phyloP scores from a whole-genome alignment of 2,329 filamentous ascomycete genomes.

The Fusarium sp. region DNA sequence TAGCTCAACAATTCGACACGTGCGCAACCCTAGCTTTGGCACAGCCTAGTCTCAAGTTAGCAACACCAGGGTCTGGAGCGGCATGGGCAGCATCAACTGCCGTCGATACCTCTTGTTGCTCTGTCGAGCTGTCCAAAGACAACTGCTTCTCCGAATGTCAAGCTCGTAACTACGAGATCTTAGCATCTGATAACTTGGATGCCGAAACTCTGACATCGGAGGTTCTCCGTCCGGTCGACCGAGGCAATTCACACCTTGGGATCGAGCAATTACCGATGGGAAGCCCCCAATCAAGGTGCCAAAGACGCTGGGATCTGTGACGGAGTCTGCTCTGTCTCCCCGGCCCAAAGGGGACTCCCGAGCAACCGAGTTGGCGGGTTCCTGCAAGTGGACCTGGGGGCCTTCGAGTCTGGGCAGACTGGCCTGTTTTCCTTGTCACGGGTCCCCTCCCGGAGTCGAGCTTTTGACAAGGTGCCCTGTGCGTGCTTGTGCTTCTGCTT shows the following conservation, averaged over 20 bases:
- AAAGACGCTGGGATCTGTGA: slow-evolving; percentile 9
- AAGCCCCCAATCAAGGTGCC: slow-evolving; percentile 9
- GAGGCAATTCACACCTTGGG: slow-evolving; percentile 30
- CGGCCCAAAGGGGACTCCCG: slow-evolving; percentile 38
- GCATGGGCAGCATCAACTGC: neutral
- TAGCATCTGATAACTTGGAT: slow-evolving; percentile 11
- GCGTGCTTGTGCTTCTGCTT: slow-evolving; percentile 1
- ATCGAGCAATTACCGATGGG: slow-evolving; percentile 10
- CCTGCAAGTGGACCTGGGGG: slow-evolving; percentile 30
- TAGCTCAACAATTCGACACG: slow-evolving; percentile 32
- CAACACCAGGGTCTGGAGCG: neutral
- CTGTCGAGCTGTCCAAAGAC: neutral
- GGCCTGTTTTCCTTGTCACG: slow-evolving; percentile 26
- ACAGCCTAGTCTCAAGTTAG: slow-evolving; percentile 5
- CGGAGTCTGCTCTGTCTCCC: slow-evolving; percentile 30
- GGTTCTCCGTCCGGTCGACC: slow-evolving; percentile 26
- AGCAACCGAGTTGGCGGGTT: slow-evolving; percentile 39
- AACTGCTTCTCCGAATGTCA: slow-evolving; percentile 7
- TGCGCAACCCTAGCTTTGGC: slow-evolving; percentile 24
- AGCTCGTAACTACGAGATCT: slow-evolving; percentile 24
- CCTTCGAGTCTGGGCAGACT: slow-evolving; percentile 11
- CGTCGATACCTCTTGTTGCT: neutral
- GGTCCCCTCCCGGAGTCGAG: slow-evolving; percentile 15
- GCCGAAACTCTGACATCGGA: slow-evolving; percentile 21
- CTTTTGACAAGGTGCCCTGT: slow-evolving; percentile 4